Percentiles rank a stretch among this genome's conserved stretches.
Evolutionary conservation across 2,329 filamentous ascomycete genomes (phyloP).

Genomic region (Colletotrichum kahawae): DNA sequence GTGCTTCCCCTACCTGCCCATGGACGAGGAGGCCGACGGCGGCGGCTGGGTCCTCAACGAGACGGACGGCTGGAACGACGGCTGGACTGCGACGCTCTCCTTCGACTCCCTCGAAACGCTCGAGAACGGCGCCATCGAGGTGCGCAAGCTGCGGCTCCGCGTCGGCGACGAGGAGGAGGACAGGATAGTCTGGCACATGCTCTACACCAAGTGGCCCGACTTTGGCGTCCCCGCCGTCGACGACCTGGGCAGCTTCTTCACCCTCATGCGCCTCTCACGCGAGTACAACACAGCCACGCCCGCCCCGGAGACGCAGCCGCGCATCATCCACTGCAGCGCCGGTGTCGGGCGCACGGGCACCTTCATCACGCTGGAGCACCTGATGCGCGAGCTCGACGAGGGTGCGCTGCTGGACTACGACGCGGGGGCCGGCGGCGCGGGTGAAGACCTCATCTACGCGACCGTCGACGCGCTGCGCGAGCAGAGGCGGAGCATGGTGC

Average conservation of each 20-base stretch:
- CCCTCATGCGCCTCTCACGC: slow-evolving; percentile 71
- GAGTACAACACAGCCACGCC: slow-evolving; percentile 52
- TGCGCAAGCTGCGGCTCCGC: slow-evolving; percentile 73
- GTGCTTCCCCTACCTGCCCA: slow-evolving; percentile 88
- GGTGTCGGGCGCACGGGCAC: slow-evolving; percentile 94
- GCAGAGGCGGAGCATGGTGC: slow-evolving; percentile 95
- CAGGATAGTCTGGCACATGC: slow-evolving; percentile 75
- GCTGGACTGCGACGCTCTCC: slow-evolving; percentile 71
- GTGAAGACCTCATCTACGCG: slow-evolving; percentile 72
- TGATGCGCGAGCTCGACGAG: slow-evolving; percentile 80
- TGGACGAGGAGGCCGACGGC: slow-evolving; percentile 55
- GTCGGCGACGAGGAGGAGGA: slow-evolving; percentile 47
- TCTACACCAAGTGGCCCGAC: slow-evolving; percentile 90
- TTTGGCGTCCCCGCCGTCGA: slow-evolving; percentile 79
- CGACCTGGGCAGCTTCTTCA: slow-evolving; percentile 71
- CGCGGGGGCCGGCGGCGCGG: slow-evolving; percentile 26
- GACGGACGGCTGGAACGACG: slow-evolving; percentile 67
- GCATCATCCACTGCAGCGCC: slow-evolving; percentile 87
- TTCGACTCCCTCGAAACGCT: slow-evolving; percentile 67
- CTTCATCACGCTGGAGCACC: slow-evolving; percentile 94
- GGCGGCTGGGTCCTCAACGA: slow-evolving; percentile 65
- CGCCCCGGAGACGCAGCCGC: slow-evolving; percentile 55
- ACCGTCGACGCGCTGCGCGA: slow-evolving; percentile 82
- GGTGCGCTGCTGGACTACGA: slow-evolving; percentile 66
- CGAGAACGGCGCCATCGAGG: slow-evolving; percentile 65